Evolutionary conservation across 1,284 basidiomycete genomes (phyloP).

Genomic region (Cutaneotrichosporon sp.): DNA sequence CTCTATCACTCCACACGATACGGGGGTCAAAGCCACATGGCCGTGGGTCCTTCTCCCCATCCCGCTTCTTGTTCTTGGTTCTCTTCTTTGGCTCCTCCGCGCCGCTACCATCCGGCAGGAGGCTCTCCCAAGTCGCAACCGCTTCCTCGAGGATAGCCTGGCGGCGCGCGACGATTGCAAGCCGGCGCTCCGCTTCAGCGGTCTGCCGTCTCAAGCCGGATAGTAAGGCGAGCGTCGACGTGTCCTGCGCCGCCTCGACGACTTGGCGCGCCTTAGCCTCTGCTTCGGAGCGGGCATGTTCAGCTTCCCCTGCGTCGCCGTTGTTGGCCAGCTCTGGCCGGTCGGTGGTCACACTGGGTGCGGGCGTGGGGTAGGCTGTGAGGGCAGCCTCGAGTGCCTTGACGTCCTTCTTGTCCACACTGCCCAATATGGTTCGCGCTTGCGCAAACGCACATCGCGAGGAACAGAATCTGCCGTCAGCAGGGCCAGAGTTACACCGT

Average conservation of each 20-base stretch:
- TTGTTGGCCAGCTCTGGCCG: background rate
- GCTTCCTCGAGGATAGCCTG: constrained; percentile 25
- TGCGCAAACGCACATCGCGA: constrained; percentile 34
- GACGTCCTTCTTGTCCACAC: constrained; percentile 29
- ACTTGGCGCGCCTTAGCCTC: background rate
- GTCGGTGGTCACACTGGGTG: constrained; percentile 17
- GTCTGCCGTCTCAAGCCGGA: constrained; percentile 17
- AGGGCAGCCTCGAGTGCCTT: constrained; percentile 15
- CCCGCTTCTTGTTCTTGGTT: constrained; percentile 23
- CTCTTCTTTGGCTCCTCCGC: constrained; percentile 21
- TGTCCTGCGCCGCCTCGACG: background rate
- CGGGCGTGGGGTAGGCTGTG: constrained; percentile 27
- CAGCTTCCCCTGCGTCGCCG: no score
- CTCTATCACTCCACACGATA: constrained; percentile 33
- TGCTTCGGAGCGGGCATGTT: no score
- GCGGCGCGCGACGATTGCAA: constrained; percentile 27
- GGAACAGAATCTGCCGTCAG: constrained; percentile 37
- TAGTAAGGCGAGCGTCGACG: constrained; percentile 4
- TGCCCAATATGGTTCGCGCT: constrained; percentile 23
- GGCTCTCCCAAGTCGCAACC: constrained; percentile 23
- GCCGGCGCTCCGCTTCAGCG: constrained; percentile 9
- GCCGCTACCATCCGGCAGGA: background rate
- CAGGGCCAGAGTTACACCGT: background rate
- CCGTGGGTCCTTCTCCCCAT: constrained; percentile 23
- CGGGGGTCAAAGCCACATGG: constrained; percentile 37